These are phyloP conservation scores for Eurotiales sp. DNA, from an alignment of 2,329 filamentous ascomycete genomes.

Conservation along the genomic window DNA sequence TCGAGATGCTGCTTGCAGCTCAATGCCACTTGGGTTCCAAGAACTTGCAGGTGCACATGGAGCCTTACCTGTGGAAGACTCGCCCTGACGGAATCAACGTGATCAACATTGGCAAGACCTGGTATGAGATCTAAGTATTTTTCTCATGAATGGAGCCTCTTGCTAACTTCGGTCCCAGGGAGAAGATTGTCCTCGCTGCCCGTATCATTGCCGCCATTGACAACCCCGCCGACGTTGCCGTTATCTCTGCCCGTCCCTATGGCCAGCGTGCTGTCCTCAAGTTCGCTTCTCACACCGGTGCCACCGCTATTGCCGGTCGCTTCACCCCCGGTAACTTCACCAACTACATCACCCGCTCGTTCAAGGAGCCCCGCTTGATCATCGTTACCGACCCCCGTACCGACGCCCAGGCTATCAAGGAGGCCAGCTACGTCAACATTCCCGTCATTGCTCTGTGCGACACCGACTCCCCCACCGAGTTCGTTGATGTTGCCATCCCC, in stretches of 20 bases:
- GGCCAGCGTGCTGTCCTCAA: slow-evolving; percentile 99
- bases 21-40: slow-evolving; percentile 96
- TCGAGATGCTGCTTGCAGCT: slow-evolving; percentile 98
- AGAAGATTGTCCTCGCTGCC: slow-evolving; percentile 98
- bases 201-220: slow-evolving; percentile 98
- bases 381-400: slow-evolving; percentile 99
- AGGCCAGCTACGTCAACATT: slow-evolving; percentile 99
- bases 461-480: slow-evolving; percentile 99
- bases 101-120: slow-evolving; percentile 99
- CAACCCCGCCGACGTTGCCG: slow-evolving; percentile 98
- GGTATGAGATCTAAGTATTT: slow-evolving; percentile 53
- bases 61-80: slow-evolving; percentile 99
- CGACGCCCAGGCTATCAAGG: slow-evolving; percentile 99
- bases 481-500: slow-evolving; percentile 98
- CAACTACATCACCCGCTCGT: slow-evolving; percentile 99
- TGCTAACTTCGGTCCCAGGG: slow-evolving; percentile 55
- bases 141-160: slow-evolving; percentile 14
- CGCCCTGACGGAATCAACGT: slow-evolving; percentile 97
- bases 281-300: slow-evolving; percentile 98
- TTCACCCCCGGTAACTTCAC: slow-evolving; percentile 99
- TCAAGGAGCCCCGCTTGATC: slow-evolving; percentile 99
- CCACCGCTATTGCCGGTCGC: slow-evolving; percentile 95
- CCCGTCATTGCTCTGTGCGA: slow-evolving; percentile 98
- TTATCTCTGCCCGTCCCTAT: slow-evolving; percentile 99
- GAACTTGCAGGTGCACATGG: slow-evolving; percentile 99